A percentile compares a stretch with the other conserved stretches of the same genome.
These are phyloP conservation scores for Zangia roseola DNA, from an alignment of 768 basidiomycete species.

Conservation along the genomic window DNA sequence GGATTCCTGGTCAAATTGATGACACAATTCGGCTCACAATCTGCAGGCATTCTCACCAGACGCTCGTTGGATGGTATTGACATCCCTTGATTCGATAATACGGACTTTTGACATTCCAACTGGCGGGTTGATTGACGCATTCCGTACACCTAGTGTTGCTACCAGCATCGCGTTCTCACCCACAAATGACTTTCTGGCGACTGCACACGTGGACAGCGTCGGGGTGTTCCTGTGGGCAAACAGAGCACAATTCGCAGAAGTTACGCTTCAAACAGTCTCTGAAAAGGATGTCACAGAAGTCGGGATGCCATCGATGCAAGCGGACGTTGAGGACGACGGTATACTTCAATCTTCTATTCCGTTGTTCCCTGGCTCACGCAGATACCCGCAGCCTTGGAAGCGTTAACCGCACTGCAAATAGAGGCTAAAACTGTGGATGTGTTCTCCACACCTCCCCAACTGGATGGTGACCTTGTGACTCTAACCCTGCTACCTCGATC, in stretches of 20 bases:
- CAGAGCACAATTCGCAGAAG: constrained; percentile 87
- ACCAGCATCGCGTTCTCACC: constrained; percentile 93
- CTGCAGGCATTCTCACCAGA: constrained; percentile 89
- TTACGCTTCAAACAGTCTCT: constrained; percentile 75
- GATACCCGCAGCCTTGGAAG: constrained; percentile 57
- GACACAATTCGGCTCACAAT: constrained; percentile 3
- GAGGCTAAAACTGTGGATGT: constrained; percentile 63
- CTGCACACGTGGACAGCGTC: constrained; percentile 90
- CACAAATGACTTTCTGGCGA: constrained; percentile 93
- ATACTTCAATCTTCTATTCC: constrained; percentile 13
- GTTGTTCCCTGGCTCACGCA: constrained; percentile 5
- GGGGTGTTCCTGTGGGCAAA: constrained; percentile 99
- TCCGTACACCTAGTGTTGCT: constrained; percentile 83
- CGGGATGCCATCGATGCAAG: constrained; percentile 82
- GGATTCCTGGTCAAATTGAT: constrained; percentile 24
- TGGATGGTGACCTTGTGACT: constrained; percentile 90
- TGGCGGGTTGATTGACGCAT: constrained; percentile 88
- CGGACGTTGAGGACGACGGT: constrained; percentile 79
- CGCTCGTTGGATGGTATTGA: constrained; percentile 88
- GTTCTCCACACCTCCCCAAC: constrained; percentile 83
- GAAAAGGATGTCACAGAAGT: constrained; percentile 74
- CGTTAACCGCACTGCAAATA: constrained; percentile 60
- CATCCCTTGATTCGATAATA: constrained; percentile 88
- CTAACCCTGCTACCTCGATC: constrained; percentile 89
- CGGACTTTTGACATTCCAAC: constrained; percentile 96